Percentiles rank a stretch among this genome's conserved stretches.
Evolutionary conservation across 2,329 filamentous ascomycete genomes (phyloP).

Genomic region (Fusarium hainanense): DNA sequence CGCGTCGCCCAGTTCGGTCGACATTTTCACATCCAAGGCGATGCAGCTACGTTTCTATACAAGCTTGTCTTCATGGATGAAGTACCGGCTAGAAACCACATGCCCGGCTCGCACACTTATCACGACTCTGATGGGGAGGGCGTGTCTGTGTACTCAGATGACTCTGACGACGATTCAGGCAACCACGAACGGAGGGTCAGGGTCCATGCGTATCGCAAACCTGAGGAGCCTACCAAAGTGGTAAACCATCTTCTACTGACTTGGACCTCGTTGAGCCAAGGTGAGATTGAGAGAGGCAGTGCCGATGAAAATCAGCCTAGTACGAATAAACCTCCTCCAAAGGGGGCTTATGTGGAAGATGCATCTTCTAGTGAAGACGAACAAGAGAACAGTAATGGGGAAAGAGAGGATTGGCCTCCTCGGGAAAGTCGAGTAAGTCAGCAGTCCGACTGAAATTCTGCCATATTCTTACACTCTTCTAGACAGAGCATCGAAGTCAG

Average conservation of each 20-base stretch:
- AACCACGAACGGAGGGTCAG: not conserved
- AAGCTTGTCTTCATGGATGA: slow-evolving; percentile 22
- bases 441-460: no score
- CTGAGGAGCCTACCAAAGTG: slow-evolving; percentile 3
- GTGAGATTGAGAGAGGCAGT: slow-evolving; percentile 6
- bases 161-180: not conserved
- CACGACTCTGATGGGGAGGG: not conserved
- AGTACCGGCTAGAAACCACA: not conserved
- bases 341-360: not conserved
- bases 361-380: not conserved
- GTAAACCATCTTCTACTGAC: slow-evolving; percentile 19
- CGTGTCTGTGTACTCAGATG: not conserved
- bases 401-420: not conserved
- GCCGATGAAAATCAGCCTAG: not conserved
- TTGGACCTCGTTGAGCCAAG: slow-evolving; percentile 25
- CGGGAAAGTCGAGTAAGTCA: not conserved
- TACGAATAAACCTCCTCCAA: fast-evolving
- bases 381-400: not conserved
- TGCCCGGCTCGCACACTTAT: no score
- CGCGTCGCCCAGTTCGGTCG: slow-evolving; percentile 11
- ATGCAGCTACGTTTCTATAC: slow-evolving; percentile 32
- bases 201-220: not conserved
- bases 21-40: slow-evolving; percentile 21
- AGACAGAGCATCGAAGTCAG: not conserved
- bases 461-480: not conserved